Evolutionary conservation across 176 grass and related monocot genomes (phyloP), one percentile per base, ranked within the genome.

Genomic region (Hordeum marinum): DNA sequence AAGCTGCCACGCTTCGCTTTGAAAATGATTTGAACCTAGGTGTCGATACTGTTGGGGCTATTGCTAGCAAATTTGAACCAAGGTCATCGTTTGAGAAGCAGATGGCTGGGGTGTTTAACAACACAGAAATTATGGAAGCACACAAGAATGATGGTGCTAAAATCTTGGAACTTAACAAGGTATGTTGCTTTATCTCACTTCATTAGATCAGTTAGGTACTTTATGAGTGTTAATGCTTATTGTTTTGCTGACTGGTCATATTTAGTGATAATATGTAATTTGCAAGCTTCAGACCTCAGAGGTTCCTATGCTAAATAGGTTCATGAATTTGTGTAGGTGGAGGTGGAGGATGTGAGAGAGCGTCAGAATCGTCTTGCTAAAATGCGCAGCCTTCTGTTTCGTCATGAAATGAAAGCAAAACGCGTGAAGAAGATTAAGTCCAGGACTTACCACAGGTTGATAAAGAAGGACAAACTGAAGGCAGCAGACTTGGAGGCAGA

Each of bases 351-450:
- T 90, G 91, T 91, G 42, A 94, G 78, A 86, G 88, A 94, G 20
- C 91, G 50, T 67, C 91, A 96, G 72, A 91, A 94, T 76, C 88
- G 82, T 60, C 93, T 99, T 80, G 96, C 93, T 60, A 99, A 96
- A 85, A 99, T 99, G 91, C 84, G 96, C n/a, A 99, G 91, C 86
- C 93, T 99, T 92, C 88, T 99, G 68, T 99, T 99, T 67, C 81
- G 81, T 79, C 96, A 99, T 58, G 96, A 99, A 84, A 84, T 91
- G 75, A 99, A 99, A 89, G 88, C 91, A 77, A 99, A 99, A 71
- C 90, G 89, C 67, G 84, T 99, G 78, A 99, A 96, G 76, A 99
- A 96, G 74, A 99, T 99, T 27, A 99, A 96, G 79, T 99, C 96
- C 78, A 99, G 91, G 86, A 96, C 96, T 81, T 99, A 89, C 75